Base-by-base conservation (phyloP, 2,329 filamentous ascomycete genomes). In the Cercospora zeina region DNA sequence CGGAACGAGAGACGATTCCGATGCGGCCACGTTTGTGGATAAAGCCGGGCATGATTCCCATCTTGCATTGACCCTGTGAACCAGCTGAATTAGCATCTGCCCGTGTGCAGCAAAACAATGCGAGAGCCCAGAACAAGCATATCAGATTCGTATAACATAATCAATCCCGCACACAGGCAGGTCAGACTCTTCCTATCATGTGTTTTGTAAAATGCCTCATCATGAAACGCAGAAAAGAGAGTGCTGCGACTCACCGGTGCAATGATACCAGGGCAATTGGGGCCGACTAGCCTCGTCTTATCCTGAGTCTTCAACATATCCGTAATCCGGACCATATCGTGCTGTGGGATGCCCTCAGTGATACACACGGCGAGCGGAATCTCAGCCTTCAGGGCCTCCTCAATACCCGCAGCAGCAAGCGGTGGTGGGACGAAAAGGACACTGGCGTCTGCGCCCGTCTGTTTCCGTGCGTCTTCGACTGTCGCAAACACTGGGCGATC, bases 21-120 rank as follows among this genome's bases (percentile, higher is more conserved):
- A 99, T 93, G 78, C 95, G 93, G 73, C 95, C 95, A 80, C 93
- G 91, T 87, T 97, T 97, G 88, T 99, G 95, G 83, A 99, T 97
- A 85, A 97, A 97, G 74, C 95, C 95, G 69, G 95, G 91, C 95
- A 99, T 97, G 83, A 99, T 99, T 77, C 95, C 95, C 76, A 99
- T 97, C 85, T 99, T 99, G 87, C 95, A 99, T 87, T 96, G 93
- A 73, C 93, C 95, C 81, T 87, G 58, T n/a, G 33, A 21, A 19
- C 19, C n/a, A n/a, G 33, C 19, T 24, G 31, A n/a, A 60, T 68
- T 51, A 67, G 65, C 54, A 16, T 4, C 13, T 56, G 33, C 27
- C 34, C 24, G 13, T 30, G 30, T 27, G 36, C 30, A 51, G 55
- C 33, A 58, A 57, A 39, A 59, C 62, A 57, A 62, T 31, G 56